A percentile compares a stretch with the other conserved stretches of the same genome.
These are phyloP conservation scores for Ceratocystis lukuohia DNA, from an alignment of 2,329 filamentous ascomycete species.

Conservation along the genomic window DNA sequence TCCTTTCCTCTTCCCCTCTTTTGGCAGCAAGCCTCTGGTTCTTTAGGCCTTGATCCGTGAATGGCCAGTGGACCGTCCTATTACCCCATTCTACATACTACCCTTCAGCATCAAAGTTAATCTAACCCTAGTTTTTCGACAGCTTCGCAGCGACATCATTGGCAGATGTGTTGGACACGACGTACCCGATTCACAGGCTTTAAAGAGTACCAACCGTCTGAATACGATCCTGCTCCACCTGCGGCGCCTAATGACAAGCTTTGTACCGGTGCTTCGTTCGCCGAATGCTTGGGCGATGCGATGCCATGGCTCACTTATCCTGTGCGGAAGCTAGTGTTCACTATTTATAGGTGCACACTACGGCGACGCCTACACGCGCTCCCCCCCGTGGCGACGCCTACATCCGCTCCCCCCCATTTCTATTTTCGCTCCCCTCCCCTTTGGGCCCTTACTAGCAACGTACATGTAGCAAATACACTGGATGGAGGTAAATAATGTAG, in stretches of 20 bases:
- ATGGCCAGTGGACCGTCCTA: neutral
- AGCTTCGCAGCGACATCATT: constrained; percentile 29
- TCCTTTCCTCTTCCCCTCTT: neutral
- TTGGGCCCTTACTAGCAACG: too few species aligned
- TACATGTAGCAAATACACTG: too few species aligned
- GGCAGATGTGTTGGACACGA: neutral
- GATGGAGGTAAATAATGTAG: too few species aligned
- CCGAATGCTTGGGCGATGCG: constrained; percentile 18
- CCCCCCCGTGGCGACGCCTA: too few species aligned
- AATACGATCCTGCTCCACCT: neutral
- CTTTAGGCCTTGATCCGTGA: neutral
- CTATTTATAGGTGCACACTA: constrained; percentile 26
- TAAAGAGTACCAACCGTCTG: neutral
- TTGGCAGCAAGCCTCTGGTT: neutral
- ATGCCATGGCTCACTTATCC: constrained; percentile 34
- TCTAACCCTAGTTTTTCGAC: constrained; percentile 19
- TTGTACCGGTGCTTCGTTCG: neutral
- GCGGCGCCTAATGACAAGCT: neutral
- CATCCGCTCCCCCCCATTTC: too few species aligned
- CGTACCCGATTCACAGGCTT: neutral
- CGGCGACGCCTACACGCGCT: too few species aligned
- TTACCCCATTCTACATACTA: neutral
- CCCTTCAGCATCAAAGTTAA: neutral
- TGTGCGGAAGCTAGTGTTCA: constrained; percentile 49
- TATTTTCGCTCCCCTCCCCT: too few species aligned